Evolutionary conservation across 306 rosid genomes (phyloP), one percentile per base, ranked within the genome.

Genomic region (Vigna trinervia): DNA sequence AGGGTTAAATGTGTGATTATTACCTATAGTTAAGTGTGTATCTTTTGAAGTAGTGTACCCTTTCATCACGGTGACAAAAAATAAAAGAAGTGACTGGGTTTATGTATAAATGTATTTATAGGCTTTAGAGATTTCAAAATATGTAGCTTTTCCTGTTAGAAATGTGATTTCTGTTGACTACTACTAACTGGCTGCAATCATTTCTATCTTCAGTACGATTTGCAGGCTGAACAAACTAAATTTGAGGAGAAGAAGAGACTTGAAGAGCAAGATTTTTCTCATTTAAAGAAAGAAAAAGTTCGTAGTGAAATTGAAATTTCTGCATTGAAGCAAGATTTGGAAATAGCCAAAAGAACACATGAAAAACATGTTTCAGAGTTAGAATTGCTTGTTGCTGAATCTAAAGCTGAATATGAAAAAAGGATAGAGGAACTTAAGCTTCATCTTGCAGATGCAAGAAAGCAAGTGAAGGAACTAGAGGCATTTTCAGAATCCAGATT

Each of bases 231-330:
- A 83, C 90, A 87, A 83, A 61, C 76, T 71, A 83, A 90, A 81
- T 66, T 86, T 76, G 97, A 89, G 86, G 96, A 92, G 80, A 90
- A 83, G 85, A 89, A 87, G 56, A 89, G 87, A 76, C 89, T 90
- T 62, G 98, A 91, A 85, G 94, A 89, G 81, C 90, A 91, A 69
- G 97, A 89, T 78, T 78, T 86, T 79, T 80, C 87, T 72, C 84
- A 69, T 59, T 79, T 93, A 78, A 96, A 84, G 87, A 85, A 82
- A 82, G 94, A 89, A 51, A 92, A 88, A 87, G 86, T 84, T 81
- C 85, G 23, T 43, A 69, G 61, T 79, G 92, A 91, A 71, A 78
- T 66, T 5, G 87, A 92, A 93, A 83, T 92, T 87, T 84, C 88
- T 60, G 23, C 80, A 23, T 78, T 91, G 70, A 90, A 86, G 84